These are phyloP conservation scores for Wallacemonas collosoma DNA, from an alignment of 208 protist species.

Conservation along the genomic window DNA sequence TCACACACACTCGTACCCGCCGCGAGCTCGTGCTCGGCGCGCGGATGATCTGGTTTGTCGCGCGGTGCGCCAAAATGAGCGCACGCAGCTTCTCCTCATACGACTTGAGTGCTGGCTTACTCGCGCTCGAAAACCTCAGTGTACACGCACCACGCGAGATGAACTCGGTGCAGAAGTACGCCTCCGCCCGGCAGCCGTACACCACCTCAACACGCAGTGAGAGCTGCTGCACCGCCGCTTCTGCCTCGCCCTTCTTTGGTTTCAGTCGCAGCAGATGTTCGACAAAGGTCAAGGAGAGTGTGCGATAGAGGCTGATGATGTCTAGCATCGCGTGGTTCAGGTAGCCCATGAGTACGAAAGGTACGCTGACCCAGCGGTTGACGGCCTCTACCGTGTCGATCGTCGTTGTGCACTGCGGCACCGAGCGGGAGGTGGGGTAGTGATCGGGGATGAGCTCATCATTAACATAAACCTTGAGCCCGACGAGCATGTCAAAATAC, in stretches of 20 bases:
- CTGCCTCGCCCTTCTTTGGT: constrained; percentile 11
- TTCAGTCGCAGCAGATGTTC: constrained; percentile 67
- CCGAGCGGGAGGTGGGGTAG: constrained; percentile 43
- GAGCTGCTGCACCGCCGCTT: constrained; percentile 24
- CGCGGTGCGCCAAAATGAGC: constrained; percentile 32
- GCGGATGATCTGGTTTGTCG: constrained; percentile 44
- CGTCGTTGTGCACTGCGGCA: constrained; percentile 71
- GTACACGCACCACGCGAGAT: constrained; percentile 58
- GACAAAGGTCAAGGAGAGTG: constrained; percentile 68
- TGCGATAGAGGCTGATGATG: constrained; percentile 55
- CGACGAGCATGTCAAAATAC: constrained; percentile 56
- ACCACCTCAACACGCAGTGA: constrained; percentile 69
- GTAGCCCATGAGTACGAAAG: constrained; percentile 70
- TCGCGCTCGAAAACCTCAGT: constrained; percentile 44
- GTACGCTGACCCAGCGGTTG: constrained; percentile 63
- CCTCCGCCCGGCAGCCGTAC: constrained; percentile 76
- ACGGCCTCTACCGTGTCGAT: constrained; percentile 56
- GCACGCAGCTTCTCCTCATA: constrained; percentile 69
- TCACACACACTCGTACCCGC: constrained; percentile 36
- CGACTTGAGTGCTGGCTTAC: constrained; percentile 46
- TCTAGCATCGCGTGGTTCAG: constrained; percentile 56
- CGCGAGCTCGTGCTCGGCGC: constrained; percentile 12
- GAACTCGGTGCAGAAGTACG: constrained; percentile 77
- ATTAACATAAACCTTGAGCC: constrained; percentile 67
- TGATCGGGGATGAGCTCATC: constrained; percentile 70